Conservation (phyloP, 2,329 filamentous ascomycete genomes). For the Alternaria tenuissima region DNA sequence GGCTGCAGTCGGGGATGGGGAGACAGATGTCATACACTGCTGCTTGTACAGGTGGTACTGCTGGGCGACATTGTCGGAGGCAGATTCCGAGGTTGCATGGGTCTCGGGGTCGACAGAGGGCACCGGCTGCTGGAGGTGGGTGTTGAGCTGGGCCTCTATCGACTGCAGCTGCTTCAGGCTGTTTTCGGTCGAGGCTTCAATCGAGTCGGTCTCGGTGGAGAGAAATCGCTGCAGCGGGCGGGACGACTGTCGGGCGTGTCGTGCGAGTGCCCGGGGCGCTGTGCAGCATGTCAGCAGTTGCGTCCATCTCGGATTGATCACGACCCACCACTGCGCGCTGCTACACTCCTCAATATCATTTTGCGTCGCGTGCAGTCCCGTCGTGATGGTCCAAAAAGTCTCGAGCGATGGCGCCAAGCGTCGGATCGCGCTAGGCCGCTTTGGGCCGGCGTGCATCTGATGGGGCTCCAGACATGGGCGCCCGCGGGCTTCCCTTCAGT, state of each 20-base stretch:
- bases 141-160: constrained; percentile 48
- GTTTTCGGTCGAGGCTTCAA: constrained; percentile 43
- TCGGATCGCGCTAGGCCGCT: background rate
- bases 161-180: constrained; percentile 40
- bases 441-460: background rate
- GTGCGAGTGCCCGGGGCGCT: constrained; percentile 52
- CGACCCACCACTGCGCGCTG: constrained; percentile 50
- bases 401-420: constrained; percentile 12
- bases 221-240: constrained; percentile 39
- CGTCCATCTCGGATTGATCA: background rate
- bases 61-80: constrained; percentile 42
- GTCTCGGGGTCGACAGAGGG: constrained; percentile 32
- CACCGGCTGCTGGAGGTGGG: constrained; percentile 25
- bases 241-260: constrained; percentile 23
- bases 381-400: constrained; percentile 11
- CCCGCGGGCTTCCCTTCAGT: background rate
- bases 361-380: constrained; percentile 13
- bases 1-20: background rate
- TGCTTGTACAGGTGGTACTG: constrained; percentile 55
- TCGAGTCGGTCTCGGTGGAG: constrained; percentile 43
- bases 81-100: constrained; percentile 21
- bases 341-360: constrained; percentile 56
- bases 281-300: constrained; percentile 1
- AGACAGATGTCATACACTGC: constrained; percentile 41
- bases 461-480: too few species aligned